Evolutionary conservation across 306 rosid species (phyloP), one percentile per base, ranked within the genome.

Genomic region (Prunus persica): DNA sequence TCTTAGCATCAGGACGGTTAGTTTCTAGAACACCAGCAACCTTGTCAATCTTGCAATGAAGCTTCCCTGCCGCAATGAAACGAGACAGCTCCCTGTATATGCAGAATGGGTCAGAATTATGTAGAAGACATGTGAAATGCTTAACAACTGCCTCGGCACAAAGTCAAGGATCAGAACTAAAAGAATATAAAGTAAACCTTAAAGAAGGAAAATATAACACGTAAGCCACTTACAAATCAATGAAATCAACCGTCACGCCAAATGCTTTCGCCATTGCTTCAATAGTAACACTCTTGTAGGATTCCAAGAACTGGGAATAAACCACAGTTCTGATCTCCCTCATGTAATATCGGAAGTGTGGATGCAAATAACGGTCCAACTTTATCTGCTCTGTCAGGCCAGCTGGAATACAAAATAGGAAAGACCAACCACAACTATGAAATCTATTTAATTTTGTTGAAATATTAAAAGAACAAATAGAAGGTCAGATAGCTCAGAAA

Each of bases 211-310:
- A 56, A 28, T 2, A 78, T 34, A 47, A 28, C 30, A 78, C 7
- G 72, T 18, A 24, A 56, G 18, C 47, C 60, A 87, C 99, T 87
- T 87, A 96, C 98, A 92, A 50, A 79, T 96, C 98, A 79, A 96
- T 96, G 77, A 96, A 96, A 52, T 96, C 99, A 74, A 92, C 97
- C 0, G 98, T 86, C 11, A 96, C 98, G 15, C 99, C 98, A 86
- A 96, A 96, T n/a, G 97, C 97, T 83, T 82, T 96, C 1, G 99
- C 98, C 99, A 92, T 92, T 46, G 98, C 99, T 71, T 92, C 98
- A 78, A 92, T 91, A 4, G 99, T 92, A 15, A 96, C 99, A 75
- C 98, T 92, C 88, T 92, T 96, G 34, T 96, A 96, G 64, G 99
- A 96, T 81, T 96, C 99, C 90, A 96, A 84, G 84, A 91, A 96